These are phyloP conservation scores for Dillenia turbinata DNA, from an alignment of 164 flowering plant genomes.

Conservation along the genomic window DNA sequence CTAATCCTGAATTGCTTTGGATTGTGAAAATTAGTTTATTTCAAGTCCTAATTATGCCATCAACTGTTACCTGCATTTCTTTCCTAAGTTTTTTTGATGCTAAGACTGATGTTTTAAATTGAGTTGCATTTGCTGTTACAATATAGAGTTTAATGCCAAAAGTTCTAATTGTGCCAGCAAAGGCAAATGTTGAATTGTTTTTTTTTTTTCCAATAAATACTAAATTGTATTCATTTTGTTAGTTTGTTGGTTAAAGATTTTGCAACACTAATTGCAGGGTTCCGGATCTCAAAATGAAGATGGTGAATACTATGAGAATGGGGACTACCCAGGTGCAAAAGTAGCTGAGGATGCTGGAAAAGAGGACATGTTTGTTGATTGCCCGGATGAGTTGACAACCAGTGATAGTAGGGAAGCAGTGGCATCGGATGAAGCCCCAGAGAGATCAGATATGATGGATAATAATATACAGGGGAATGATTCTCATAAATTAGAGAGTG, in stretches of 20 bases:
- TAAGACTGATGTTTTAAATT: too few species aligned
- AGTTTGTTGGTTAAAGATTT: not conserved
- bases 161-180: constrained; percentile 3
- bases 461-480: constrained; percentile 11
- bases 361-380: constrained; percentile 73
- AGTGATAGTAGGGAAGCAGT: constrained; percentile 16
- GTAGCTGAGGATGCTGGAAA: constrained; percentile 46
- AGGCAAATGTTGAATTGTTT: not conserved
- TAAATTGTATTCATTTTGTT: not conserved
- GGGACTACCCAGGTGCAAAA: constrained; percentile 24
- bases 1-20: too few species aligned
- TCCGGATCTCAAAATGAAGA: constrained; percentile 21
- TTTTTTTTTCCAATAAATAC: not conserved
- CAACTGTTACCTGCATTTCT: too few species aligned
- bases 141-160: too few species aligned
- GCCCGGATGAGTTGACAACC: constrained; percentile 48
- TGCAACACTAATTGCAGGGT: constrained; percentile 20
- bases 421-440: constrained; percentile 17
- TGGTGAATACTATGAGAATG: constrained; percentile 16
- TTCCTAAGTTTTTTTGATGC: too few species aligned
- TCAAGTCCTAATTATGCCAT: too few species aligned
- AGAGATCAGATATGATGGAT: constrained; percentile 21
- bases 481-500: constrained; percentile 23
- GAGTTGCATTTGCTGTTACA: too few species aligned
- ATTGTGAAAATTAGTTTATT: too few species aligned